These are phyloP conservation scores for Gaeumannomyces sp. DNA, from an alignment of 2,329 filamentous ascomycete species.

Conservation along the genomic window DNA sequence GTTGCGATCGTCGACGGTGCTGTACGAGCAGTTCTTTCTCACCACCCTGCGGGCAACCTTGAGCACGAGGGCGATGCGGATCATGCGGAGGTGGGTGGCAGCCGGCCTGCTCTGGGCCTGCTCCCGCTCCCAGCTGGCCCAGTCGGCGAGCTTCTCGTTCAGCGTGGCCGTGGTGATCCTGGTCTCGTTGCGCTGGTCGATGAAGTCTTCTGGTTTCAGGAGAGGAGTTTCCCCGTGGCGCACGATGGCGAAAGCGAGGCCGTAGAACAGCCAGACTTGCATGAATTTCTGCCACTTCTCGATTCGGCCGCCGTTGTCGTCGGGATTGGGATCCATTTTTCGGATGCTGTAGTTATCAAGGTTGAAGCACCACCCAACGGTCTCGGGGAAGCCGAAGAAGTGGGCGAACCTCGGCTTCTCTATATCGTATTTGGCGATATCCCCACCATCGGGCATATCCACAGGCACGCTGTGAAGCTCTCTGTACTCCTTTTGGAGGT, in stretches of 20 bases:
- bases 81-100: not conserved
- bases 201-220: not conserved
- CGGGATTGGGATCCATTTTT: too few species aligned
- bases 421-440: too few species aligned
- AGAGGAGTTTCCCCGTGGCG: not conserved
- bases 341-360: too few species aligned
- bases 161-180: not conserved
- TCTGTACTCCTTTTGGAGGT: too few species aligned
- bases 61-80: not conserved
- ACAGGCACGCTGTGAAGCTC: too few species aligned
- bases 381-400: too few species aligned
- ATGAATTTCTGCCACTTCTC: not conserved
- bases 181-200: not conserved
- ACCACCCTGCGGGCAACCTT: not conserved
- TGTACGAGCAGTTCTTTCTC: not conserved
- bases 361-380: too few species aligned
- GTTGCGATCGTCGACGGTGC: too few species aligned
- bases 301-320: too few species aligned
- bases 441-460: too few species aligned
- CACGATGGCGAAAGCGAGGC: not conserved
- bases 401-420: too few species aligned
- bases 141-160: not conserved
- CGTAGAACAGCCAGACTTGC: conserved; percentile 1
- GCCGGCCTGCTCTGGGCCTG: not conserved
- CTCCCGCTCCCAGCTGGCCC: conserved; percentile 1